phyloP scores from a whole-genome alignment of 441 rosid species.

The Pelargonium myrrhifolium region DNA sequence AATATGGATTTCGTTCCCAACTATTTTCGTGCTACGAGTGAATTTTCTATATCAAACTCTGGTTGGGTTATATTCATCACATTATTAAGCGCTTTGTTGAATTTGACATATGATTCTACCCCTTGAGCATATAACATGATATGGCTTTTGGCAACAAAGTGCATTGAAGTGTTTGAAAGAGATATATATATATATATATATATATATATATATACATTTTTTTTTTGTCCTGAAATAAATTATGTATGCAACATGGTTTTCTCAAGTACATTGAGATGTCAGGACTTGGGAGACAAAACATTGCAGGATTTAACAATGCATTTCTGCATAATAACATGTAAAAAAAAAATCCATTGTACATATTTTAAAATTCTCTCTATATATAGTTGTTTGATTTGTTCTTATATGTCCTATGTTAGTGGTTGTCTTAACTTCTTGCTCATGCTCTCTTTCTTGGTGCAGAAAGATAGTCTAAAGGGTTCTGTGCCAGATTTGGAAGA shows the following conservation, averaged over 20 bases:
- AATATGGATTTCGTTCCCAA: too few species aligned
- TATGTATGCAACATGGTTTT: background rate
- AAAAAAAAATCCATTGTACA: too few species aligned
- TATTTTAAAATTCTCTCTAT: too few species aligned
- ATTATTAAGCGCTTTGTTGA: background rate
- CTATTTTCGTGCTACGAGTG: too few species aligned
- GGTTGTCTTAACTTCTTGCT: conserved; percentile 4
- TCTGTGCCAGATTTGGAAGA: conserved; percentile 50
- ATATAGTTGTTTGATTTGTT: background rate
- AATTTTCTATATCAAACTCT: too few species aligned
- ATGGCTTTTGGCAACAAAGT: background rate
- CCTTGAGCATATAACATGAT: background rate
- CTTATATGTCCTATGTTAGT: background rate
- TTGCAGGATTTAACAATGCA: background rate
- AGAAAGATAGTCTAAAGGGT: conserved; percentile 39
- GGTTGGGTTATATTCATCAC: background rate
- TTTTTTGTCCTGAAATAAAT: too few species aligned
- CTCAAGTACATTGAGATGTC: background rate
- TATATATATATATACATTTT: too few species aligned
- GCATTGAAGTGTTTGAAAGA: background rate
- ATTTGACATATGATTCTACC: background rate
- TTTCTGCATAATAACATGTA: background rate
- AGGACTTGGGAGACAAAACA: background rate
- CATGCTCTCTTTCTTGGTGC: conserved; percentile 17
- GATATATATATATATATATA: too few species aligned